A percentile compares a stretch with the other conserved stretches of the same genome.
These are phyloP conservation scores for Ananas comosus DNA, from an alignment of 176 grass and related monocot genomes.

Conservation along the genomic window DNA sequence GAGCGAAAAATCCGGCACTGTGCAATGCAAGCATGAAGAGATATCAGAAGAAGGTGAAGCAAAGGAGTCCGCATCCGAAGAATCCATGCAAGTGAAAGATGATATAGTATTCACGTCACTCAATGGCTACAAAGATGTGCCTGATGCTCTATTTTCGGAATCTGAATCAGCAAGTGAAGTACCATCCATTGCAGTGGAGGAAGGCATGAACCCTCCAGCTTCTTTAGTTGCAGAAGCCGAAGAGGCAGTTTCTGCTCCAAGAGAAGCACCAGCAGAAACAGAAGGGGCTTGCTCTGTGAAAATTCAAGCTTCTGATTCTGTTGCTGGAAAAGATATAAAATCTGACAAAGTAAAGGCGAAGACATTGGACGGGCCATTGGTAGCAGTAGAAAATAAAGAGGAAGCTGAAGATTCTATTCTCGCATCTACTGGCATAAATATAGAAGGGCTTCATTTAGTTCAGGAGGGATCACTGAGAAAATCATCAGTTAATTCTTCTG, in stretches of 20 bases:
- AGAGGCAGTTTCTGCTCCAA: background rate
- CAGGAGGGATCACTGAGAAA: background rate
- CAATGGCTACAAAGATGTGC: background rate
- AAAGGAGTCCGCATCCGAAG: background rate
- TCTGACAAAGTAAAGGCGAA: conserved; percentile 9
- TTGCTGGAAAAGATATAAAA: conserved; percentile 1
- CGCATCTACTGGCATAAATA: background rate
- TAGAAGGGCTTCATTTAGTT: background rate
- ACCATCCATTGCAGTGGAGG: background rate
- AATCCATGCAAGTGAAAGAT: background rate
- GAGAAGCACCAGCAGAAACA: background rate
- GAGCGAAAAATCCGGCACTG: background rate
- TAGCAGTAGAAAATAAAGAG: background rate
- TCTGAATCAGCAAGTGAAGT: background rate
- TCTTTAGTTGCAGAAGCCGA: background rate
- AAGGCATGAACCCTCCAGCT: background rate
- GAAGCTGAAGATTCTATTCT: background rate
- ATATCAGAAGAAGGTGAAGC: background rate
- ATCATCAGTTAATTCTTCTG: background rate
- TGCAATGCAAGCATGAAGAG: conserved; percentile 19
- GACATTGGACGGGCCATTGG: background rate
- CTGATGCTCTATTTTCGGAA: conserved; percentile 3
- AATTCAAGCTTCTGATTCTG: conserved; percentile 1
- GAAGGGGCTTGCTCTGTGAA: background rate
- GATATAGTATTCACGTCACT: background rate